Percentiles rank a stretch among this genome's conserved stretches.
phyloP scores from a whole-genome alignment of 2,329 filamentous ascomycete species.

The Beauveria sp. region DNA sequence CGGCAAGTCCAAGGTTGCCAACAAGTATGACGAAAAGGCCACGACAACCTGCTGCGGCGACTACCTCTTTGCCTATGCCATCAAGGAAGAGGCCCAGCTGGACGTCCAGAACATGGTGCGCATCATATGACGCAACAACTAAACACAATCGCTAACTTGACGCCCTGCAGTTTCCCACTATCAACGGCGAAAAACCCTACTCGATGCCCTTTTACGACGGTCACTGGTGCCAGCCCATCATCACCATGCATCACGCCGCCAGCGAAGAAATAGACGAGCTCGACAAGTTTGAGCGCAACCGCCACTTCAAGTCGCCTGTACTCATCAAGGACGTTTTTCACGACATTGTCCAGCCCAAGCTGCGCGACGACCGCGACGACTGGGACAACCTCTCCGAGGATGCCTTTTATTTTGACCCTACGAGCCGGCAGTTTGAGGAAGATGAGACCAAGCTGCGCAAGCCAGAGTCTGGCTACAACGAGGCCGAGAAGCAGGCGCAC shows the following conservation, averaged over 20 bases:
- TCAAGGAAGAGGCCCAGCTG: conserved; percentile 36
- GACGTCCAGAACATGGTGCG: conserved; percentile 34
- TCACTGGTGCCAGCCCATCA: conserved; percentile 49
- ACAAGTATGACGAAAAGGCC: conserved; percentile 36
- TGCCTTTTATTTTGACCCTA: conserved; percentile 31
- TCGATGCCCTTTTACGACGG: conserved; percentile 38
- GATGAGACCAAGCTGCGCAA: conserved; percentile 23
- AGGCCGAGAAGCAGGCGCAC: conserved; percentile 34
- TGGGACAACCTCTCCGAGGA: conserved; percentile 49
- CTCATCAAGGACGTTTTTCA: conserved; percentile 41
- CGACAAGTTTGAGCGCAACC: conserved; percentile 42
- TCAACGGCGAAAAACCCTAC: conserved; percentile 48
- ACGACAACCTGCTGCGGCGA: conserved; percentile 43
- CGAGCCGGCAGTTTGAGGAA: conserved; percentile 22
- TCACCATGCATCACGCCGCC: conserved; percentile 49
- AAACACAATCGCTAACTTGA: background rate
- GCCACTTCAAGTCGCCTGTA: conserved; percentile 26
- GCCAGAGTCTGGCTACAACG: conserved; percentile 26
- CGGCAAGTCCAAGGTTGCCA: conserved; percentile 34
- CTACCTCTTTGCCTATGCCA: conserved; percentile 37
- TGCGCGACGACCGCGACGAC: conserved; percentile 32
- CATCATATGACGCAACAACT: conserved; percentile 7
- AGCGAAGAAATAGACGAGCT: conserved; percentile 42
- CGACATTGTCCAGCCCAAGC: conserved; percentile 34
- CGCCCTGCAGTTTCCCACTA: conserved; percentile 37